Evolutionary conservation across 352 stramenopile species (phyloP), one percentile per base, ranked within the genome.

Genomic region (Phytophthora tentaculata): DNA sequence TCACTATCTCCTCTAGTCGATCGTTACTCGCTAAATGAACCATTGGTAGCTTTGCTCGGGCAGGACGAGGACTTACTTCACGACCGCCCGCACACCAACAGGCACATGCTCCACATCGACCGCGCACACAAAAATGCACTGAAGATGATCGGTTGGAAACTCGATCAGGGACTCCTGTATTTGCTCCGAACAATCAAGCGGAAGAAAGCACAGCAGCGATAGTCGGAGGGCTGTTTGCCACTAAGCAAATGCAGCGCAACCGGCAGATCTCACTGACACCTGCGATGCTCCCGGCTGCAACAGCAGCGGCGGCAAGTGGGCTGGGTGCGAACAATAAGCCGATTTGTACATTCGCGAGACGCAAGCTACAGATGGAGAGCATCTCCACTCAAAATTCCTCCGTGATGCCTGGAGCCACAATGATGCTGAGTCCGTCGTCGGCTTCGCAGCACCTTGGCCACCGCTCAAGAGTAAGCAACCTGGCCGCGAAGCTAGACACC

Each of bases 401-500:
- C 6, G 13, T 23, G 13, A 35, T 20, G 19, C 24, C 50, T 6
- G 52, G 52, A 29, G 32, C 17, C n/a, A 26, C 44, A 32, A 47
- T 61, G 24, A 43, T 67, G 17, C 23, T 16, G 1, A 60, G 23
- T 24, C 41, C 55, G 10, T n/a, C 55, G 12, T 41, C 54, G 14
- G 61, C 67, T 48, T 67, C 67, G 14, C 67, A 71, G 19, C 61
- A 67, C 9, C 17, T 75, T 23, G 62, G 67, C 6, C 67, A 71
- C 29, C 62, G 68, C 8, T n/a, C 68, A 62, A 68, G 65, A 60
- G 48, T 50, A 24, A 75, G 68, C 23, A 69, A 87, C 70, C 62
- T 92, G 17, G 81, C 76, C 2, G 78, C 78, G 5, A 90, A 90
- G 45, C 76, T 92, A 3, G 84, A 92, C 47, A 70, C 77, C 12